Evolutionary conservation across 352 stramenopile genomes (phyloP).

Genomic region (Globisporangium okanoganense): DNA sequence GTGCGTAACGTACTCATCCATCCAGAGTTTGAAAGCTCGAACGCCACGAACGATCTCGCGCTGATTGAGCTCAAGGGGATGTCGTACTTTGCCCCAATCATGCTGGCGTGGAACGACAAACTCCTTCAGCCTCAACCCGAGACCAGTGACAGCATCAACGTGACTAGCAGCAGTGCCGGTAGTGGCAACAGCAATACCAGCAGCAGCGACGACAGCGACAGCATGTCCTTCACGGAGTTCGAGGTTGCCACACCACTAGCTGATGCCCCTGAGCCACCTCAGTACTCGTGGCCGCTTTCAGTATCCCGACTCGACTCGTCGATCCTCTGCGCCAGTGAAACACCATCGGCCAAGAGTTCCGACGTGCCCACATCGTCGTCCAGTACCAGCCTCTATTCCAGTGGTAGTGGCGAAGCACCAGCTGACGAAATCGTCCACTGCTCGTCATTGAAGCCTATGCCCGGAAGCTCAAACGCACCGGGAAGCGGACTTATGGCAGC

Average conservation of each 20-base stretch:
- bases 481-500: conserved; percentile 9
- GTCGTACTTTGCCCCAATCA: conserved; percentile 8
- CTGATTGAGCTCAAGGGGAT: conserved; percentile 9
- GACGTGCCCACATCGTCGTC: not conserved
- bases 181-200: not conserved
- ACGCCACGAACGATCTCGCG: conserved; percentile 1
- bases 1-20: conserved; percentile 8
- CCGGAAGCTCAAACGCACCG: not conserved
- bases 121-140: not conserved
- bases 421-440: not conserved
- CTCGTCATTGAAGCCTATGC: not conserved
- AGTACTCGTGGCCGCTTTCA: conserved; percentile 6
- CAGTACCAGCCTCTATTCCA: not conserved
- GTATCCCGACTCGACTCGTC: not conserved
- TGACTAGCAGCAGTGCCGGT: not conserved
- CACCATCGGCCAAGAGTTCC: not conserved
- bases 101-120: conserved; percentile 1
- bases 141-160: not conserved
- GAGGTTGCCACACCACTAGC: not conserved
- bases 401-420: not conserved
- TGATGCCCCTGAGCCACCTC: not conserved
- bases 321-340: not conserved
- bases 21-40: not conserved
- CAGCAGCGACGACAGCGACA: not conserved
- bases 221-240: not conserved